Base-by-base conservation (phyloP, 768 basidiomycete species). In the Agaricus blazei region DNA sequence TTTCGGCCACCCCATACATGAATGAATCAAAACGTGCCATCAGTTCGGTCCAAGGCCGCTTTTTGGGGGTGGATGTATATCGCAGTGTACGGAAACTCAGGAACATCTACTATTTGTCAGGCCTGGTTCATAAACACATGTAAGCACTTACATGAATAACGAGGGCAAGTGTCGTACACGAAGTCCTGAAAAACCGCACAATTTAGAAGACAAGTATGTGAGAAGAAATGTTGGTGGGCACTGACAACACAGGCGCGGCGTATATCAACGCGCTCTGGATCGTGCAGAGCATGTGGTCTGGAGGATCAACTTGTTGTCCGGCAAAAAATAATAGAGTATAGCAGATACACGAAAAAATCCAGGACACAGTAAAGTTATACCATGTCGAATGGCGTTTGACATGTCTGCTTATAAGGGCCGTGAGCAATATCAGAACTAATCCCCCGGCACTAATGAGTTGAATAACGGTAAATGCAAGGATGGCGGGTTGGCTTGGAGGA, bases 321-420 rank as follows among this genome's bases (percentile, higher is more conserved):
- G 67, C 59, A 48, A 70, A 54, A 54, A 66, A 63, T 29, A 68
- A 60, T 34, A 71, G 59, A n/a, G 66, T 65, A 44, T 70, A 72
- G 11, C 66, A 70, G 23, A 66, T 36, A 26, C 59, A 59, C 3
- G 67, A 70, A 36, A 70, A 14, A 31, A 70, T 65, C 69, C 69
- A 72, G 23, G 65, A 64, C 4, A 52, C 41, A 28, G 61, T 59
- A 54, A 72, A 71, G 51, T 64, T 67, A 54, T 69, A 70, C 69
- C 68, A 72, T 1, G 69, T 70, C n/a, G 66, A 53, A 54, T 65
- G 65, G 46, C 68, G 65, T 38, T 67, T 68, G 51, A 72, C 63
- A 9, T 47, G 50, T n/a, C 49, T 64, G 24, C 65, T 64, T 15
- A 62, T 34, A 12, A 61, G 15, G 0, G 69, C 68, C 9, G 70